Evolutionary conservation across 257 asterid genomes (phyloP), one percentile per base, ranked within the genome.

Genomic region (Scutellaria minor): DNA sequence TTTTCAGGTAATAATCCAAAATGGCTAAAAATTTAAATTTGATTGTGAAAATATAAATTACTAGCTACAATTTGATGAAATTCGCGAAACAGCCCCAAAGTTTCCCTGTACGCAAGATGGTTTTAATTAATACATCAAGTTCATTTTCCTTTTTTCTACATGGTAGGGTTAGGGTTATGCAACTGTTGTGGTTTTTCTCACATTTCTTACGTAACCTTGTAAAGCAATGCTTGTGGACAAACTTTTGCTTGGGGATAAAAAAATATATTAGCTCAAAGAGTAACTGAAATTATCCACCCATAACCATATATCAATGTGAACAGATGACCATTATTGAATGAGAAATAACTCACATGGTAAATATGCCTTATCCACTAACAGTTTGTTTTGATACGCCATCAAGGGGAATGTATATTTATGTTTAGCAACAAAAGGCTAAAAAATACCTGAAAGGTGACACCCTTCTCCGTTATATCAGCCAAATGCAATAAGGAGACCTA

Each of bases 381-480:
- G 9, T 15, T 51, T 20, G 18, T 18, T 18, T 18, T 18, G 18
- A 18, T 18, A 18, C 0, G 18, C 18, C 51, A 37, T 24, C 20
- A 48, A 72, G 20, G 2, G 66, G 6, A 71, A 55, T 51, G 57
- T 37, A 48, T 20, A 31, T 15, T 67, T 67, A 63, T 12, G 69
- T 37, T 42, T 37, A 58, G 54, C 24, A 60, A 54, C 20, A 44
- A 55, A 48, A n/a, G 15, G 45, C 64, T 65, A 74, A 74, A 57
- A 77, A 63, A 61, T 81, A 94, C 98, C 98, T 94, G 99, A 82
- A 94, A 94, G 35, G 97, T 94, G 51, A 94, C 99, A 47, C 99
- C 99, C 56, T 89, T 52, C 75, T 95, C 99, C 0, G 99, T 92
- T 75, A 95, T 95, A 80, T 95, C 99, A 31, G 99, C 99, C 91